These are phyloP conservation scores for Suillus fuscotomentosus DNA, from an alignment of 768 basidiomycete genomes.

Conservation along the genomic window DNA sequence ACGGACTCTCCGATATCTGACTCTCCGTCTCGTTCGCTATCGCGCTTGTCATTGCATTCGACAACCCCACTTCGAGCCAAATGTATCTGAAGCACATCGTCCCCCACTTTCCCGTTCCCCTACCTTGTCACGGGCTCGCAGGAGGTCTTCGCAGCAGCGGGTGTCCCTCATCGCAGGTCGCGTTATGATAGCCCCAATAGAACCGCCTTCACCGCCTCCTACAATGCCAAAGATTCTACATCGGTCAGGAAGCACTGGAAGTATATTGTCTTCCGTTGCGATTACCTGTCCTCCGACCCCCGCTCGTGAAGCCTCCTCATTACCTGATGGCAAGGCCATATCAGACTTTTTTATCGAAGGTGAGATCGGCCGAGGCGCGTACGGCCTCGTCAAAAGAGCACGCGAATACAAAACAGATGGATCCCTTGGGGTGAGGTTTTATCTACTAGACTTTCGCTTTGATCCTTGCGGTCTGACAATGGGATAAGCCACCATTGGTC, in stretches of 20 bases:
- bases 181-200: conserved; percentile 73
- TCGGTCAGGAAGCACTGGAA: conserved; percentile 63
- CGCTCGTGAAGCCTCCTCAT: conserved; percentile 25
- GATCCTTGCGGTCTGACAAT: conserved; percentile 17
- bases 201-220: conserved; percentile 66
- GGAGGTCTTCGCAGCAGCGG: conserved; percentile 81
- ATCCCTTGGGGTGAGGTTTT: conserved; percentile 71
- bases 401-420: conserved; percentile 76
- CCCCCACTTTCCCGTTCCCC: conserved; percentile 45
- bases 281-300: conserved; percentile 70
- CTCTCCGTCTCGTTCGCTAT: conserved; percentile 28
- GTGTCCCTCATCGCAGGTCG: conserved; percentile 83
- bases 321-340: conserved; percentile 66
- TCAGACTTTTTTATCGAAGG: conserved; percentile 83
- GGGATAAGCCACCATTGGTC: conserved; percentile 74
- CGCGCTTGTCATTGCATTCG: background rate
- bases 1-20: conserved; percentile 27
- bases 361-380: conserved; percentile 92
- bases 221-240: conserved; percentile 60
- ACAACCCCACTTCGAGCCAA: conserved; percentile 19
- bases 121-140: conserved; percentile 61
- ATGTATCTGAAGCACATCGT: conserved; percentile 20
- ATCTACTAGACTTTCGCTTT: conserved; percentile 11
- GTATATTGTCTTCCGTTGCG: conserved; percentile 55
- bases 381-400: conserved; percentile 91